Base-by-base conservation (phyloP, 2,329 filamentous ascomycete genomes). In the Aspergillus novofumigatus region DNA sequence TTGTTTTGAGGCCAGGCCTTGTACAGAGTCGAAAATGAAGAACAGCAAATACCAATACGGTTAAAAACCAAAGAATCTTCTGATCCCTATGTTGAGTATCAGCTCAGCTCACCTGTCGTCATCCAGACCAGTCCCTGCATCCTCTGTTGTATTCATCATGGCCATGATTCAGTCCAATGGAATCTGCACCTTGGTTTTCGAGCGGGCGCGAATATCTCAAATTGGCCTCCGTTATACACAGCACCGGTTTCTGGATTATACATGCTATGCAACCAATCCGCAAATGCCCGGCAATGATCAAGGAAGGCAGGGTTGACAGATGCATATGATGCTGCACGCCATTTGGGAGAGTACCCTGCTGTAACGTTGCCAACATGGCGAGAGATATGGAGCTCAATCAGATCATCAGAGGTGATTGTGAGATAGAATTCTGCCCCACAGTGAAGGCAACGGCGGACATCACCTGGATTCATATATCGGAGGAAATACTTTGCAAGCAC, bases 1-100 rank as follows among this genome's bases (percentile, higher is more conserved):
- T 32, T 32, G 29, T 32, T 32, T 32, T 32, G 29, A 32, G 29
- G 4, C 29, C 11, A 32, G 29, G 11, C 10, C 29, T 32, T 6
- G 29, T 32, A 32, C 29, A 32, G 11, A 2, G 4, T 14, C 14
- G 11, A 32, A 50, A 14, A 8, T 48, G 44, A 54, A 54, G n/a
- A 54, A 49, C 53, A 55, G 54, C 44, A 29, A 56, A 35, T 26
- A n/a, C 49, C 21, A 57, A 29, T 17, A 57, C 9, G 14, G 54
- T 7, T 7, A 47, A 17, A 47, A 51, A 38, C 45, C 35, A 54
- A 20, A 45, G 32, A 48, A 54, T 28, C 17, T 20, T 48, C 8
- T 35, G 1, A 35, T 35, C 14, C 32, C 32, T 35, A 35, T 17
- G 32, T 35, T 35, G 32, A 35, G 14, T 35, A 35, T 35, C 32